These are phyloP conservation scores for bread wheat (Triticum aestivum) DNA, from an alignment of 176 grass and related monocot genomes.

Conservation along the genomic window DNA sequence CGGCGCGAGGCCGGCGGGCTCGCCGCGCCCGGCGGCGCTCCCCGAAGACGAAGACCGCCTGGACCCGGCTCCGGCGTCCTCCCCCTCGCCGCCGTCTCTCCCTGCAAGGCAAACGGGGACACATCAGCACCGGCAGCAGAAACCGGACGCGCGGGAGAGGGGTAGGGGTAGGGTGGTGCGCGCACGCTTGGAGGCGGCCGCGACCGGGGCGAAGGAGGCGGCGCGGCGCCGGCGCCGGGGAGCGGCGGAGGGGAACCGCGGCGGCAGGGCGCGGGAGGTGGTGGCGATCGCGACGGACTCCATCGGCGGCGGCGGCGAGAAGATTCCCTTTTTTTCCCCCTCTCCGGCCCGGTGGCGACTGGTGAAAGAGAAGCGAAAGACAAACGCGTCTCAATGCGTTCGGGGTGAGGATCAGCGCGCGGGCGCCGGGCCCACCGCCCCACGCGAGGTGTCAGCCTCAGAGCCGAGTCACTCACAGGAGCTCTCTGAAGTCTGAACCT, in stretches of 20 bases:
- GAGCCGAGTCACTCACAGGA: not conserved
- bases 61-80: not conserved
- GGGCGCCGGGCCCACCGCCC: not conserved
- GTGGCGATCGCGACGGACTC: constrained; percentile 64
- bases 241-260: constrained; percentile 29
- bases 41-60: not conserved
- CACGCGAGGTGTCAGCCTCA: not conserved
- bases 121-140: not conserved
- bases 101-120: constrained; percentile 14
- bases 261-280: constrained; percentile 28
- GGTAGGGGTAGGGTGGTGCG: not conserved
- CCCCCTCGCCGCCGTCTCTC: constrained; percentile 31
- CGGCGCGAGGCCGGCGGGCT: constrained; percentile 46
- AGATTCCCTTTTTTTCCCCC: not conserved
- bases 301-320: constrained; percentile 39
- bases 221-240: constrained; percentile 32
- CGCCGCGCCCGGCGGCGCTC: not conserved
- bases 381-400: not conserved
- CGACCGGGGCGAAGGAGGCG: constrained; percentile 41
- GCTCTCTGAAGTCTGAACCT: not conserved
- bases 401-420: not conserved
- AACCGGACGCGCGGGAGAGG: not conserved
- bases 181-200: constrained; percentile 69
- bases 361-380: not conserved
- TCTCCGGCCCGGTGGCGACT: not conserved